phyloP scores from a whole-genome alignment of 2,329 filamentous ascomycete genomes.

The Oidium heveae region DNA sequence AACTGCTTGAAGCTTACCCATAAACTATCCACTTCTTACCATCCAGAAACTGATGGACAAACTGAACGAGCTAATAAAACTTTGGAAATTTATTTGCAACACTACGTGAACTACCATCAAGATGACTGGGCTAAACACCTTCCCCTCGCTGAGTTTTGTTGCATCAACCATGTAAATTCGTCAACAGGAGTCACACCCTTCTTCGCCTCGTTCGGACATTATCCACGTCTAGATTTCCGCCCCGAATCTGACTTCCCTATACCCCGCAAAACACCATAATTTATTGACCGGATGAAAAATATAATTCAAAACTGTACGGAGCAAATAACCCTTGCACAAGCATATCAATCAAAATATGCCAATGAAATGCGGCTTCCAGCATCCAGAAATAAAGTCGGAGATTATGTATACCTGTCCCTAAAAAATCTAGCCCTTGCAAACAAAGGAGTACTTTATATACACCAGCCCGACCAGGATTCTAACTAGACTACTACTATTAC shows the following conservation, averaged over 20 bases:
- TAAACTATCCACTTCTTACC: not conserved
- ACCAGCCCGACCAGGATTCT: too few relatives aligned
- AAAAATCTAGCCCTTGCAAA: too few relatives aligned
- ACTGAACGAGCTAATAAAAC: not conserved
- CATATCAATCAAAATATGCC: not conserved
- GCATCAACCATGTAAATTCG: not conserved
- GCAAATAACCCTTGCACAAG: not conserved
- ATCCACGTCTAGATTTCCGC: not conserved
- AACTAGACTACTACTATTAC: too few relatives aligned
- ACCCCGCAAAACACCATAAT: not conserved
- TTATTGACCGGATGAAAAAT: not conserved
- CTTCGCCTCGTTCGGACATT: not conserved
- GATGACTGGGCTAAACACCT: not conserved
- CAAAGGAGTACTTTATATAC: too few relatives aligned
- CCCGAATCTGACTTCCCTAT: not conserved
- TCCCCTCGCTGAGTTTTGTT: not conserved
- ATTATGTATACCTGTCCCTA: not conserved
- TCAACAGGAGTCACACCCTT: not conserved
- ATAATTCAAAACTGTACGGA: not conserved
- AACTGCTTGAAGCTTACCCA: too few relatives aligned
- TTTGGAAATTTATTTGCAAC: not conserved
- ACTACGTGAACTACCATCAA: not conserved
- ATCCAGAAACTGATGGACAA: not conserved
- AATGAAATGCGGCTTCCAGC: not conserved
- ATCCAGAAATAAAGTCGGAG: not conserved